A percentile compares a stretch with the other conserved stretches of the same genome.
Evolutionary conservation across 2,329 filamentous ascomycete species (phyloP).

Genomic region (Aphanocladium album): DNA sequence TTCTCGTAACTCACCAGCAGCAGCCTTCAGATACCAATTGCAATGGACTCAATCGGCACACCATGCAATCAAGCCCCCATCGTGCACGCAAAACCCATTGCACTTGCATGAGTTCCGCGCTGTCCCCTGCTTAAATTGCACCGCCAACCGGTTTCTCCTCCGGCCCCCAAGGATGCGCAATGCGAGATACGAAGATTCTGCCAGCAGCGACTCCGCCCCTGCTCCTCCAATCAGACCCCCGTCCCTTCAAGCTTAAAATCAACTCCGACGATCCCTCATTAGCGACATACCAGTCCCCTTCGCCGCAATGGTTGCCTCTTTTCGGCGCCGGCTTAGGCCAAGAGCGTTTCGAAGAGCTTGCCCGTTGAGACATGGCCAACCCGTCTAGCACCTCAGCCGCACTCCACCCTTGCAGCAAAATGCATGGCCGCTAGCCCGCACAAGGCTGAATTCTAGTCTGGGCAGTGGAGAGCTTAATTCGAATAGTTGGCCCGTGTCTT

Average conservation of each 20-base stretch:
- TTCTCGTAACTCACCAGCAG: no score
- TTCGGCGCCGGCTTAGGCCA: not conserved
- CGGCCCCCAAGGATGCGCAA: not conserved
- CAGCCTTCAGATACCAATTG: no score
- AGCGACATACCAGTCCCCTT: not conserved
- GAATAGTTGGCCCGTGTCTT: not conserved
- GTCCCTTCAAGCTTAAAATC: not conserved
- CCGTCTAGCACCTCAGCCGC: slow-evolving; percentile 4
- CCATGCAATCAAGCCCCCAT: no score
- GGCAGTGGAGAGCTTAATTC: not conserved
- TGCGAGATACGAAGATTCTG: not conserved
- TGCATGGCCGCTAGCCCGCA: not conserved
- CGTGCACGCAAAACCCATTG: no score
- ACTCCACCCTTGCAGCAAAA: not conserved
- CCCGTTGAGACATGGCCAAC: not conserved
- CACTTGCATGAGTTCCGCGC: no score
- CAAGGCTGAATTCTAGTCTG: not conserved
- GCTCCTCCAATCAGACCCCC: not conserved
- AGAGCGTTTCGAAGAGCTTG: not conserved
- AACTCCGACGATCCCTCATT: not conserved
- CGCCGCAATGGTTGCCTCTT: slow-evolving; percentile 1
- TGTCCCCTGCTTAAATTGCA: not conserved
- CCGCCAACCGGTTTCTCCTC: not conserved
- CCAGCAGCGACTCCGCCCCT: not conserved
- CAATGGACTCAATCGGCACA: no score